phyloP scores from a whole-genome alignment of 2,329 filamentous ascomycete species.

The Aspergillus thermomutatus region DNA sequence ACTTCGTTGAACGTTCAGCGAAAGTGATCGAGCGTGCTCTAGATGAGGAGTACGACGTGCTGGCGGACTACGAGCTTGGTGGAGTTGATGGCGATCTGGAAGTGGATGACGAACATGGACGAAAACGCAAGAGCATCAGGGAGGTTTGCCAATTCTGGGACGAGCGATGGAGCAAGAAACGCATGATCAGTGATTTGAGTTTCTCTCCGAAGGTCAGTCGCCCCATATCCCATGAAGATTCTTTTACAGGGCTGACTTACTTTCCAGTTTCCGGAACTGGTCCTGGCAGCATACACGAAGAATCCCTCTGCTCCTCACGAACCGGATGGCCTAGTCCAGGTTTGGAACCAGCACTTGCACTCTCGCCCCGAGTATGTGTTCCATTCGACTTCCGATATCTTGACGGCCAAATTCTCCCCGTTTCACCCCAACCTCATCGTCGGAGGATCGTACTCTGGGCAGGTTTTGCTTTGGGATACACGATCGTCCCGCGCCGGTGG shows the following conservation, averaged over 20 bases:
- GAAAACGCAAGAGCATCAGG: constrained; percentile 52
- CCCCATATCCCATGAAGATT: not conserved
- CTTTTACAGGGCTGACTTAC: not conserved
- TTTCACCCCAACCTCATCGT: constrained; percentile 96
- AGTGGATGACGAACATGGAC: constrained; percentile 64
- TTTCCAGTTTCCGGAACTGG: constrained; percentile 73
- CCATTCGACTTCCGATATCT: constrained; percentile 90
- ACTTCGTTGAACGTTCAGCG: constrained; percentile 91
- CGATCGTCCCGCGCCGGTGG: constrained; percentile 71
- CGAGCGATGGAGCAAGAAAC: constrained; percentile 92
- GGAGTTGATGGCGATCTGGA: constrained; percentile 69
- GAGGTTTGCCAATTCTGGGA: constrained; percentile 93
- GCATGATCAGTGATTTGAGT: constrained; percentile 92
- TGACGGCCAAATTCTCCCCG: constrained; percentile 96
- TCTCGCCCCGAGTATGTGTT: constrained; percentile 95
- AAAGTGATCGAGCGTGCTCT: constrained; percentile 96
- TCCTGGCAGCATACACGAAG: constrained; percentile 95
- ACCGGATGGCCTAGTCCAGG: constrained; percentile 86
- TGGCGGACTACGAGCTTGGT: constrained; percentile 88
- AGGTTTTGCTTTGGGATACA: constrained; percentile 96
- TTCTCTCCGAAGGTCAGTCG: constrained; percentile 79
- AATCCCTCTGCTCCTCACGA: constrained; percentile 93
- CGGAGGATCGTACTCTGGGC: constrained; percentile 92
- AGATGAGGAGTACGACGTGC: constrained; percentile 92
- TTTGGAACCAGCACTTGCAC: constrained; percentile 96